phyloP scores from a whole-genome alignment of 164 flowering plant genomes.

The Brasenia schreberi region DNA sequence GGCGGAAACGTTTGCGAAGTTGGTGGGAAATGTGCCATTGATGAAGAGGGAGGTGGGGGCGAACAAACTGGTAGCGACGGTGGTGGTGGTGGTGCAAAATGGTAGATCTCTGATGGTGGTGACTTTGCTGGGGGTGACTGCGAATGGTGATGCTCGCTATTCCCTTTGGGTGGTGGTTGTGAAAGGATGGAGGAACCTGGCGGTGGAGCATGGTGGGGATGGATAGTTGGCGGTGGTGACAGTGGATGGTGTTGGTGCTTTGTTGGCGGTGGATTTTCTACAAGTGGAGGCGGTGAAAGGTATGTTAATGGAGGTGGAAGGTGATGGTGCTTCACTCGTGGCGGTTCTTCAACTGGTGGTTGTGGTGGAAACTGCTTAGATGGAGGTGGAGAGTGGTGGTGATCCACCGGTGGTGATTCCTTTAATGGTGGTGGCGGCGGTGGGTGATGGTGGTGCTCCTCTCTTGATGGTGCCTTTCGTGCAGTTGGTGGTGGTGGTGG shows the following conservation, averaged over 20 bases:
- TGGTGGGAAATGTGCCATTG: constrained; percentile 1
- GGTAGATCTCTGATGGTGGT: constrained; percentile 2
- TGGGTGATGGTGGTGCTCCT: background rate
- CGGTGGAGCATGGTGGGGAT: constrained; percentile 12
- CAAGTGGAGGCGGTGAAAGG: background rate
- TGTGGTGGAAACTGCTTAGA: constrained; percentile 4
- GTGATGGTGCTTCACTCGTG: constrained; percentile 4
- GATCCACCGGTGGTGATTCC: background rate
- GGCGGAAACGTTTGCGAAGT: background rate
- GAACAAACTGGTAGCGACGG: background rate
- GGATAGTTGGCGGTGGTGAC: constrained; percentile 5
- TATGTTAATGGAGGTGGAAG: constrained; percentile 10
- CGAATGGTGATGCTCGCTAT: background rate
- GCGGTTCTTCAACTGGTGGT: background rate
- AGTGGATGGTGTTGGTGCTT: background rate
- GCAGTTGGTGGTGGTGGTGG: background rate
- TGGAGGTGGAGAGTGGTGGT: constrained; percentile 2
- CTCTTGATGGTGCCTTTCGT: background rate
- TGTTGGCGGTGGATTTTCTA: background rate
- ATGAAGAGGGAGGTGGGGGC: background rate
- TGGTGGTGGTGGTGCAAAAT: background rate
- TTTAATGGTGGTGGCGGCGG: background rate
- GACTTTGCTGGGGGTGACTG: constrained; percentile 1
- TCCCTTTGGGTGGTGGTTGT: constrained; percentile 4
- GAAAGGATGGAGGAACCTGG: constrained; percentile 4